Percentiles rank a stretch among this genome's conserved stretches.
phyloP scores from a whole-genome alignment of 768 basidiomycete species.

The Tricholoma sp. region DNA sequence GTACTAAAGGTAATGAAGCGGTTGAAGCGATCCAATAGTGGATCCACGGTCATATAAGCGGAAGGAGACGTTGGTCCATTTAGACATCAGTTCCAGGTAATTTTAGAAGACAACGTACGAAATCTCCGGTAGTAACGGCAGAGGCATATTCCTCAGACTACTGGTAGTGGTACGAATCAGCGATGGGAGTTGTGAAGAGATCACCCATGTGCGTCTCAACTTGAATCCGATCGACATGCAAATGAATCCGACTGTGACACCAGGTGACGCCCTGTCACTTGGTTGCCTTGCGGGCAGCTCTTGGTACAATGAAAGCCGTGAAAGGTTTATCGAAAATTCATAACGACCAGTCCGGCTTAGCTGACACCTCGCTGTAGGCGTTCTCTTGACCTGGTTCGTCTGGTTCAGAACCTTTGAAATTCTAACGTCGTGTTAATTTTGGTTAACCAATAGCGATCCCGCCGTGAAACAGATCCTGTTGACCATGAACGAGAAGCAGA shows the following conservation, averaged over 20 bases:
- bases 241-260: no score
- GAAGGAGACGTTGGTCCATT: neutral
- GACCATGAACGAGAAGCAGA: constrained; percentile 72
- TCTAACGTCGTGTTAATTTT: neutral
- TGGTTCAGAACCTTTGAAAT: neutral
- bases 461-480: constrained; percentile 87
- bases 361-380: constrained; percentile 33
- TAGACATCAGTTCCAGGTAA: neutral
- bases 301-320: constrained; percentile 51
- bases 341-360: neutral
- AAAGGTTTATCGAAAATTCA: constrained; percentile 39
- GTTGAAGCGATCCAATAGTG: neutral
- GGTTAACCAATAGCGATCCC: constrained; percentile 52
- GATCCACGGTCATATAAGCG: neutral
- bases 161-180: neutral
- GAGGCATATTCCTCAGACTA: constrained; percentile 23
- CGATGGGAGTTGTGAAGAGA: neutral
- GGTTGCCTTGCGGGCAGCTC: neutral
- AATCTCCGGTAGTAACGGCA: constrained; percentile 23
- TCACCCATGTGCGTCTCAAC: neutral
- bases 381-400: constrained; percentile 63
- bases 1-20: neutral
- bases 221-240: neutral
- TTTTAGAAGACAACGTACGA: constrained; percentile 13
- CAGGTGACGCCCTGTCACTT: no score